These are phyloP conservation scores for Uronychia setigera DNA, from an alignment of 73 alveolate genomes.

Conservation along the genomic window DNA sequence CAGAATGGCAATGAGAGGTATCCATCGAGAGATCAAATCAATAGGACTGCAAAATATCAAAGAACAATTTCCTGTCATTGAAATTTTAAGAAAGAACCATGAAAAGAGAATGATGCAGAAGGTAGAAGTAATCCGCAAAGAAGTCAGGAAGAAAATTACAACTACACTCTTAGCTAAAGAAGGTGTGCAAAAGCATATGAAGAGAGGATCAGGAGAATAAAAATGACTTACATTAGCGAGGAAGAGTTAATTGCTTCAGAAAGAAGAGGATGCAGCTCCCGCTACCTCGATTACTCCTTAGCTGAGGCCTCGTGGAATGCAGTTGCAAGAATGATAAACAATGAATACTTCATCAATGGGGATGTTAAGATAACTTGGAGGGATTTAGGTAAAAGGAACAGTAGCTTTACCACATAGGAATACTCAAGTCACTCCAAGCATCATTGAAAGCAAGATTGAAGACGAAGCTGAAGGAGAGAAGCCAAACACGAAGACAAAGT, in stretches of 20 bases:
- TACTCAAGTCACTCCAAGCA: too few species aligned
- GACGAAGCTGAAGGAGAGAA: not conserved
- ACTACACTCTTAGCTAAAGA: not conserved
- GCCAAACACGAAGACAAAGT: too few species aligned
- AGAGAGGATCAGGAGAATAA: not conserved
- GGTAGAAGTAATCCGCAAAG: not conserved
- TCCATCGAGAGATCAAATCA: not conserved
- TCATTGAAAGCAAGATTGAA: not conserved
- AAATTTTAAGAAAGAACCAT: not conserved
- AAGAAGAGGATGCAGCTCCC: not conserved
- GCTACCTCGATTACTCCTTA: not conserved
- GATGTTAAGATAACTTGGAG: too few species aligned
- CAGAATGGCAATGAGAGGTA: not conserved
- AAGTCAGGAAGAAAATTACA: not conserved
- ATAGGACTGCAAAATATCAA: not conserved
- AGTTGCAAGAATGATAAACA: not conserved
- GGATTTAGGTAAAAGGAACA: too few species aligned
- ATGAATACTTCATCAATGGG: not conserved
- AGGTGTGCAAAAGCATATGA: not conserved
- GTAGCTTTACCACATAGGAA: too few species aligned
- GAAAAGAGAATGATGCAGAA: not conserved
- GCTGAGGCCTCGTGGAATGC: not conserved
- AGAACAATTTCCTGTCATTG: not conserved
- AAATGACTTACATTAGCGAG: not conserved
- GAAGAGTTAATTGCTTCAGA: not conserved